A percentile compares a stretch with the other conserved stretches of the same genome.
These are phyloP conservation scores for Vitis hybrid DNA, from an alignment of 177 flowering plant genomes.

Conservation along the genomic window DNA sequence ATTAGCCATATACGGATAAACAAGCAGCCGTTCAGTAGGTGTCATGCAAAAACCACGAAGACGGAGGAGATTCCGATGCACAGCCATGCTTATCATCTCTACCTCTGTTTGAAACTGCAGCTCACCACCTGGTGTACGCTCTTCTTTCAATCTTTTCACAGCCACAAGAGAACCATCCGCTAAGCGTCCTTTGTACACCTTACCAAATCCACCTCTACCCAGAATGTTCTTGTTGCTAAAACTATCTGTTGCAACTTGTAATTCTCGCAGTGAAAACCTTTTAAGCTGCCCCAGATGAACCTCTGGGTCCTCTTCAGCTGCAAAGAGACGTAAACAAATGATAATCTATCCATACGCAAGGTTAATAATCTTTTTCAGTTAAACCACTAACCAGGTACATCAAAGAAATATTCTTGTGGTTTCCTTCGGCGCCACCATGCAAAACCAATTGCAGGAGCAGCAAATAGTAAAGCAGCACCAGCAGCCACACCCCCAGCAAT, in stretches of 20 bases:
- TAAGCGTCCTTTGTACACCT: constrained; percentile 77
- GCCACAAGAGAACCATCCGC: constrained; percentile 79
- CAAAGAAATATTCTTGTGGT: constrained; percentile 73
- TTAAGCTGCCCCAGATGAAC: constrained; percentile 79
- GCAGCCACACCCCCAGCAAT: constrained; percentile 87
- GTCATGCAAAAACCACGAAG: constrained; percentile 79
- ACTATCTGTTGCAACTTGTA: constrained; percentile 77
- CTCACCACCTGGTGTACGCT: constrained; percentile 82
- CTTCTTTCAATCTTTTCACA: constrained; percentile 73
- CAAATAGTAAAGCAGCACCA: constrained; percentile 79
- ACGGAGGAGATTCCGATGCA: constrained; percentile 68
- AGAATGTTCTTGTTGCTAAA: constrained; percentile 76
- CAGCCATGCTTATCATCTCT: constrained; percentile 85
- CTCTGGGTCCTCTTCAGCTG: constrained; percentile 87
- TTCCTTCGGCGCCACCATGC: constrained; percentile 81
- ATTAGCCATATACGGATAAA: constrained; percentile 80
- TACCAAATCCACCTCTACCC: constrained; percentile 81
- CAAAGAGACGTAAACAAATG: constrained; percentile 1
- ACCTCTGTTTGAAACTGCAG: constrained; percentile 79
- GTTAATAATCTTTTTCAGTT: neutral
- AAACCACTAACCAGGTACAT: constrained; percentile 65
- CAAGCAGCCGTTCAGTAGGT: constrained; percentile 72
- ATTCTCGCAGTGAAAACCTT: constrained; percentile 65
- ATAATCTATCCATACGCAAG: neutral
- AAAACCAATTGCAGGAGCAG: constrained; percentile 74